Evolutionary conservation across 108 stramenopile species (phyloP).

Genomic region (Bacterosira constricta): DNA sequence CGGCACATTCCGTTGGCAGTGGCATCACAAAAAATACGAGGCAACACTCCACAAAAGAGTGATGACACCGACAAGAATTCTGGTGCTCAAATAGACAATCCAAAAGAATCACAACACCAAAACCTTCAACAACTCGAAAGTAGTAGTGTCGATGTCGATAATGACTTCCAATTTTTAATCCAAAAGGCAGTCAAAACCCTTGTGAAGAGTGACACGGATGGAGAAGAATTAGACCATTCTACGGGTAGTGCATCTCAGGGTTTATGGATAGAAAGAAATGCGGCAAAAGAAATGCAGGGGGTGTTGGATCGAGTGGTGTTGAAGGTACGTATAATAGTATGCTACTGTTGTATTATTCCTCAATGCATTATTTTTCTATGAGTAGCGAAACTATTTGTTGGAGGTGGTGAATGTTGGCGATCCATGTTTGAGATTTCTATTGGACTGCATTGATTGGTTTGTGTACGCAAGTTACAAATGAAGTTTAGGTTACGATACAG

Average conservation of each 20-base stretch:
- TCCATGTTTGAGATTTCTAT: too few relatives aligned
- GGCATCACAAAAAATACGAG: too few relatives aligned
- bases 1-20: too few relatives aligned
- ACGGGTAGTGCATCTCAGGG: constrained; percentile 43
- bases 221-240: constrained; percentile 32
- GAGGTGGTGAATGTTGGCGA: too few relatives aligned
- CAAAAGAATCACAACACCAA: too few relatives aligned
- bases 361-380: neutral
- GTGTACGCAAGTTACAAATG: too few relatives aligned
- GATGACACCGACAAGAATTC: too few relatives aligned
- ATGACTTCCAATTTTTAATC: constrained; percentile 11
- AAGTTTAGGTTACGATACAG: too few relatives aligned
- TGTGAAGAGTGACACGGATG: constrained; percentile 16
- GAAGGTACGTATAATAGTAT: constrained; percentile 14
- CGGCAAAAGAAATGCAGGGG: constrained; percentile 32
- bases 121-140: too few relatives aligned
- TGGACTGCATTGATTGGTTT: too few relatives aligned
- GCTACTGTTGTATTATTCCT: neutral
- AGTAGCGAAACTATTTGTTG: neutral
- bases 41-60: too few relatives aligned
- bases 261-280: constrained; percentile 18
- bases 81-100: too few relatives aligned
- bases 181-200: constrained; percentile 21
- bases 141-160: neutral
- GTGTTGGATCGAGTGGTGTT: constrained; percentile 33